phyloP scores from a whole-genome alignment of 768 basidiomycete species.

The Suillus subluteus region DNA sequence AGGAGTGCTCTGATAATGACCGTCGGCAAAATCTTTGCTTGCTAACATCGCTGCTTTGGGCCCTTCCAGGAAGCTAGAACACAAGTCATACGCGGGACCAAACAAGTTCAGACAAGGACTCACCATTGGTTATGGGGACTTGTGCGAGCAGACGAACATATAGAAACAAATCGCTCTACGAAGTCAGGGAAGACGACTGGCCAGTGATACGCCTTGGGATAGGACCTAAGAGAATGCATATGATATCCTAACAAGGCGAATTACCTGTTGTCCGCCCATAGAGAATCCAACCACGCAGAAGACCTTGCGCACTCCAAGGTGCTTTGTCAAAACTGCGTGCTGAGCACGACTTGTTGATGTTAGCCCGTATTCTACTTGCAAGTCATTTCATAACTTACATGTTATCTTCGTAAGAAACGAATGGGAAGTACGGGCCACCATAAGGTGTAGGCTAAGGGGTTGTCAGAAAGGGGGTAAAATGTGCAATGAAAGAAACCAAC shows the following conservation, averaged over 20 bases:
- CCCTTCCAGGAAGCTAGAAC: conserved; percentile 59
- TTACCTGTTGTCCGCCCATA: conserved; percentile 61
- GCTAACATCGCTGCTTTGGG: conserved; percentile 56
- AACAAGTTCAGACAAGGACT: neutral
- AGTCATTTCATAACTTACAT: conserved; percentile 41
- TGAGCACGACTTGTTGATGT: conserved; percentile 50
- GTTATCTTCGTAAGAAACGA: conserved; percentile 60
- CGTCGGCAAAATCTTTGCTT: conserved; percentile 57
- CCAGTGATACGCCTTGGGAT: conserved; percentile 56
- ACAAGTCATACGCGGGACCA: conserved; percentile 3
- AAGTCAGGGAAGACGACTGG: conserved; percentile 59
- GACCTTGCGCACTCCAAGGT: conserved; percentile 46
- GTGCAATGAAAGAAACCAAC: conserved; percentile 29
- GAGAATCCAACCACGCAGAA: conserved; percentile 56
- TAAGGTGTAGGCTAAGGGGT: conserved; percentile 50
- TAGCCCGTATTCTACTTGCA: neutral
- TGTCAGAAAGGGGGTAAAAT: neutral
- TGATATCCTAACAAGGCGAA: conserved; percentile 17
- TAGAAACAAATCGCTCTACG: conserved; percentile 46
- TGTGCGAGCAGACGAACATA: conserved; percentile 60
- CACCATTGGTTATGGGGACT: conserved; percentile 61
- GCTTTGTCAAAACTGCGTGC: conserved; percentile 52
- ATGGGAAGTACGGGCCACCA: conserved; percentile 62
- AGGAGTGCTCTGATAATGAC: conserved; percentile 53
- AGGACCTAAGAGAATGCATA: conserved; percentile 19